These are phyloP conservation scores for Alternaria viburni DNA, from an alignment of 2,329 filamentous ascomycete species.

Conservation along the genomic window DNA sequence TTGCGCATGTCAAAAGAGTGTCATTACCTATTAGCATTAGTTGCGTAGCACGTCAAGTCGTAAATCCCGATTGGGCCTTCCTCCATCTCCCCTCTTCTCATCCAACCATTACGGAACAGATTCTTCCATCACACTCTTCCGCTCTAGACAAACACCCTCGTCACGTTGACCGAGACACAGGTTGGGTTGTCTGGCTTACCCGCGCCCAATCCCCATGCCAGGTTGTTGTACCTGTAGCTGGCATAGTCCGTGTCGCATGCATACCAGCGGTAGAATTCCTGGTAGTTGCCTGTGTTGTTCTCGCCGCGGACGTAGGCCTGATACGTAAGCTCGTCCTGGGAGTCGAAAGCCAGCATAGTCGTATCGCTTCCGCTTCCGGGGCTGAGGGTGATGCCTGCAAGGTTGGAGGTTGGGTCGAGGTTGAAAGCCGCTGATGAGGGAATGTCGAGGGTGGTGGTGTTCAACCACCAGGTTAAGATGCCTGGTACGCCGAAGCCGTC, in stretches of 20 bases:
- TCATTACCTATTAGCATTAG: conserved; percentile 3
- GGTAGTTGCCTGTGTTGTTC: conserved; percentile 22
- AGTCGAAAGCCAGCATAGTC: conserved; percentile 51
- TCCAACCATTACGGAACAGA: not conserved
- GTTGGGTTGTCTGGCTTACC: conserved; percentile 53
- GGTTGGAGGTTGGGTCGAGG: conserved; percentile 49
- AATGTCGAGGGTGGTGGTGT: not conserved
- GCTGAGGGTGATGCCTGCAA: conserved; percentile 52
- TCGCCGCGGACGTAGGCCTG: conserved; percentile 51
- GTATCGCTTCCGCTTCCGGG: conserved; percentile 32
- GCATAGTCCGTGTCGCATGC: conserved; percentile 51
- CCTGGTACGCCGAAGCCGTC: conserved; percentile 29
- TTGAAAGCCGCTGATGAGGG: conserved; percentile 46
- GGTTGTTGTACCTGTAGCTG: conserved; percentile 52
- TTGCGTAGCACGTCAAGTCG: not conserved
- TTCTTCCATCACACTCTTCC: not conserved
- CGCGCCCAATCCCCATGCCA: conserved; percentile 53
- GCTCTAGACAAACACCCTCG: conserved; percentile 34
- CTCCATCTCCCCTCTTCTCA: not conserved
- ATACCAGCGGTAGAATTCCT: conserved; percentile 53
- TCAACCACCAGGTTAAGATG: conserved; percentile 50
- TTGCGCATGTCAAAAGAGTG: not conserved
- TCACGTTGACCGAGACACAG: conserved; percentile 53
- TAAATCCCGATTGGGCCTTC: not conserved
- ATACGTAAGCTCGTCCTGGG: conserved; percentile 48